Evolutionary conservation across 2,329 filamentous ascomycete genomes (phyloP).

Genomic region (Aureobasidium sp.): DNA sequence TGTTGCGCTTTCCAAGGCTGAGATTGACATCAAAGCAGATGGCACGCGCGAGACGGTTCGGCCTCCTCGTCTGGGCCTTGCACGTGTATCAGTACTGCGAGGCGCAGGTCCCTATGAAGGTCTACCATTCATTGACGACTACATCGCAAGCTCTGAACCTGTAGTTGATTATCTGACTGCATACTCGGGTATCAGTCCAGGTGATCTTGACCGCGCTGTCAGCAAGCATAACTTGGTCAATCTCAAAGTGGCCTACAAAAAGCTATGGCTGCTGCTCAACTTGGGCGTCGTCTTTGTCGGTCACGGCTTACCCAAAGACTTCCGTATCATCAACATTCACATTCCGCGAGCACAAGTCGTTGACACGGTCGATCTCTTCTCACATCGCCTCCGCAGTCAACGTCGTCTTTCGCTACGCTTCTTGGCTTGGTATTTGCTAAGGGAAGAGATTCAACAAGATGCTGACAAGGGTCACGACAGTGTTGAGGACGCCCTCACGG

Average conservation of each 20-base stretch:
- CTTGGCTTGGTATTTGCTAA: constrained; percentile 81
- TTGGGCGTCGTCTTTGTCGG: constrained; percentile 90
- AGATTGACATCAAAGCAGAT: constrained; percentile 94
- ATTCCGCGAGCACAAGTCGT: constrained; percentile 85
- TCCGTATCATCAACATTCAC: constrained; percentile 96
- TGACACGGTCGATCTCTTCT: constrained; percentile 90
- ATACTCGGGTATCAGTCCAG: constrained; percentile 82
- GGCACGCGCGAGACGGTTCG: constrained; percentile 87
- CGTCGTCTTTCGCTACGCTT: constrained; percentile 90
- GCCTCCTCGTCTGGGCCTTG: constrained; percentile 82
- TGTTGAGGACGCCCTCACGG: constrained; percentile 89
- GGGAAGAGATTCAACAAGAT: constrained; percentile 87
- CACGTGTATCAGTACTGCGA: constrained; percentile 85
- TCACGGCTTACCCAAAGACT: constrained; percentile 89
- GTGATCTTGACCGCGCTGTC: constrained; percentile 73
- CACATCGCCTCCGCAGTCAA: constrained; percentile 62
- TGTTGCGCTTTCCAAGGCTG: constrained; percentile 82
- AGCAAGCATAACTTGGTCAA: constrained; percentile 77
- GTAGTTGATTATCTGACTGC: constrained; percentile 94
- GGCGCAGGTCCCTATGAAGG: constrained; percentile 73
- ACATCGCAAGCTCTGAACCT: constrained; percentile 82
- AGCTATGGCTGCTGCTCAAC: constrained; percentile 93
- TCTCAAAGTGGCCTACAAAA: constrained; percentile 92
- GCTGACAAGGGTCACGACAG: constrained; percentile 68
- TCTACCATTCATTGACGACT: constrained; percentile 90